These are phyloP conservation scores for Sugiyamaella xylanicola DNA, from an alignment of 1,139 yeast genomes.

Conservation along the genomic window DNA sequence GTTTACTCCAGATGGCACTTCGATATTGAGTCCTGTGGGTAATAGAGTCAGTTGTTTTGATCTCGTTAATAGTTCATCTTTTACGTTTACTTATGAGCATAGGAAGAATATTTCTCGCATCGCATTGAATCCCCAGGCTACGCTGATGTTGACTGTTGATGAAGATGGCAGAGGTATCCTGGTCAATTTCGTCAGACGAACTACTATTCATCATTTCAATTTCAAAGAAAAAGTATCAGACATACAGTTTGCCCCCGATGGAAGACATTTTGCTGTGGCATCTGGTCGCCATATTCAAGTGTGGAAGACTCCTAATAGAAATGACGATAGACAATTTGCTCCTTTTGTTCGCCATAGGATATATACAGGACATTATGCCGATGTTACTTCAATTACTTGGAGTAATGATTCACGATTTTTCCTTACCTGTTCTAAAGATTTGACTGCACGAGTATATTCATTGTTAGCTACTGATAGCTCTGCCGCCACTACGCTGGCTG, in stretches of 20 bases:
- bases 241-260: slow-evolving; percentile 85
- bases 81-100: slow-evolving; percentile 91
- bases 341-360: slow-evolving; percentile 91
- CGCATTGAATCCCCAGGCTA: slow-evolving; percentile 80
- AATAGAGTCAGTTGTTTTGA: slow-evolving; percentile 90
- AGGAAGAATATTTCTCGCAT: slow-evolving; percentile 78
- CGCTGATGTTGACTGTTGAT: slow-evolving; percentile 82
- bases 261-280: slow-evolving; percentile 83
- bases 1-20: slow-evolving; percentile 86
- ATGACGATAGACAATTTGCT: slow-evolving; percentile 78
- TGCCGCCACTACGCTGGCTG: slow-evolving; percentile 85
- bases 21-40: slow-evolving; percentile 88
- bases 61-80: slow-evolving; percentile 77
- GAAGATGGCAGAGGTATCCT: slow-evolving; percentile 88
- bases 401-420: slow-evolving; percentile 87
- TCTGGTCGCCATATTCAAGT: slow-evolving; percentile 81
- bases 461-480: slow-evolving; percentile 69
- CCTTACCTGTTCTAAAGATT: slow-evolving; percentile 83
- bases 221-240: slow-evolving; percentile 78
- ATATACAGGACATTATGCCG: slow-evolving; percentile 91
- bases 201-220: slow-evolving; percentile 93
- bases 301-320: slow-evolving; percentile 85
- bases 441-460: slow-evolving; percentile 87
- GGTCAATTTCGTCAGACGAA: slow-evolving; percentile 79
- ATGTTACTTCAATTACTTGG: slow-evolving; percentile 80